phyloP scores from a whole-genome alignment of 441 rosid genomes.

The Gossypium laxum region DNA sequence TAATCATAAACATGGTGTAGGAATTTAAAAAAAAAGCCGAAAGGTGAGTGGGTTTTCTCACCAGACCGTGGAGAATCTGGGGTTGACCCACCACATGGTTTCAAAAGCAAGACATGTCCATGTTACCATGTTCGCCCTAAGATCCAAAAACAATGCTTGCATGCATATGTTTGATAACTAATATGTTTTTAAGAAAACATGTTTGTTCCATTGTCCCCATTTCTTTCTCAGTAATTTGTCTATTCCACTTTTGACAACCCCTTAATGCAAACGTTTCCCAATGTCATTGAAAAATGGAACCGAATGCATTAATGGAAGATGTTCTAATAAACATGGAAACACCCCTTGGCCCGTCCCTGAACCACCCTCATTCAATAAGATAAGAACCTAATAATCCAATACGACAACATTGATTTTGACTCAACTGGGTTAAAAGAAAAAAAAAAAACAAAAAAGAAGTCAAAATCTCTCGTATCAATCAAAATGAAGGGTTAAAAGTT shows the following conservation, averaged over 20 bases:
- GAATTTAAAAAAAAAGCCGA: not conserved
- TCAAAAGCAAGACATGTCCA: constrained; percentile 31
- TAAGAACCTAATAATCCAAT: not conserved
- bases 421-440: too few species aligned
- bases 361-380: not conserved
- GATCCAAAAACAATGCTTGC: constrained; percentile 21
- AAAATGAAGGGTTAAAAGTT: not conserved
- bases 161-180: constrained; percentile 20
- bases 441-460: too few species aligned
- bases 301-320: not conserved
- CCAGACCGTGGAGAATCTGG: not conserved
- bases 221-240: not conserved
- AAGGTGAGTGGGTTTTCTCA: not conserved
- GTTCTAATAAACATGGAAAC: not conserved
- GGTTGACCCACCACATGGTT: not conserved
- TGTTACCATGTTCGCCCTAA: constrained; percentile 38
- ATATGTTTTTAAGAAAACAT: constrained; percentile 38
- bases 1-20: not conserved
- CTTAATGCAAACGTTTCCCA: not conserved
- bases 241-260: not conserved
- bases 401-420: not conserved
- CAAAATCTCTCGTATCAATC: not conserved
- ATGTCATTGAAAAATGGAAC: not conserved
- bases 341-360: not conserved
- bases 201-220: constrained; percentile 42